These are phyloP conservation scores for Citrus trifoliata DNA, from an alignment of 345 rosid species.

Conservation along the genomic window DNA sequence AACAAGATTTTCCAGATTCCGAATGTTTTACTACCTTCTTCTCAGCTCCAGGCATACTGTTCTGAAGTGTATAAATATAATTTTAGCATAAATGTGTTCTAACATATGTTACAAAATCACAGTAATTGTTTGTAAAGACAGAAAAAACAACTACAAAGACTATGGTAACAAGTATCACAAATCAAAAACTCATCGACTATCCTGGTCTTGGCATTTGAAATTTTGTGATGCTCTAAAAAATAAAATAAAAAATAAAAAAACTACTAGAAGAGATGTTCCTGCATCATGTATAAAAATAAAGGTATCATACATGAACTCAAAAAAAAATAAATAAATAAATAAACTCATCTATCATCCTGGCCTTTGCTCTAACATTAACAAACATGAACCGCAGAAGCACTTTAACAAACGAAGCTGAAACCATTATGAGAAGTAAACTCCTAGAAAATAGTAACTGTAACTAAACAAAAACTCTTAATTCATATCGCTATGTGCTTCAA, in stretches of 20 bases:
- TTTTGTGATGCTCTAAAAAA: not conserved
- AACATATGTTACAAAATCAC: not conserved
- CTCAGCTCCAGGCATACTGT: conserved; percentile 36
- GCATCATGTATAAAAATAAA: not conserved
- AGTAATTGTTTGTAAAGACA: not conserved
- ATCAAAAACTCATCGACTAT: not conserved
- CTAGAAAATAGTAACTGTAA: not conserved
- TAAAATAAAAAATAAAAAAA: too few relatives aligned
- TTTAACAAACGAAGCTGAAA: not conserved
- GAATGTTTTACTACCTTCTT: conserved; percentile 21
- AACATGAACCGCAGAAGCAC: not conserved
- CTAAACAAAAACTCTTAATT: not conserved
- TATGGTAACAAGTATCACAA: not conserved
- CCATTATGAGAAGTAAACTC: not conserved
- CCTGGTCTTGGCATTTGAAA: not conserved
- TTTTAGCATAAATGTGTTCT: conserved; percentile 3
- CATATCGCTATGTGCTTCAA: not conserved
- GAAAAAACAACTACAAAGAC: not conserved
- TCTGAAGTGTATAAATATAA: conserved; percentile 18
- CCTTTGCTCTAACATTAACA: not conserved
- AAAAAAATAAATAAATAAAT: too few relatives aligned
- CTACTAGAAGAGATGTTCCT: not conserved
- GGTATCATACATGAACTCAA: too few relatives aligned
- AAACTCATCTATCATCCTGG: too few relatives aligned
- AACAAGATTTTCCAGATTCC: conserved; percentile 27